Evolutionary conservation across 2,329 filamentous ascomycete genomes (phyloP).

Genomic region (Colletotrichum abscissum): DNA sequence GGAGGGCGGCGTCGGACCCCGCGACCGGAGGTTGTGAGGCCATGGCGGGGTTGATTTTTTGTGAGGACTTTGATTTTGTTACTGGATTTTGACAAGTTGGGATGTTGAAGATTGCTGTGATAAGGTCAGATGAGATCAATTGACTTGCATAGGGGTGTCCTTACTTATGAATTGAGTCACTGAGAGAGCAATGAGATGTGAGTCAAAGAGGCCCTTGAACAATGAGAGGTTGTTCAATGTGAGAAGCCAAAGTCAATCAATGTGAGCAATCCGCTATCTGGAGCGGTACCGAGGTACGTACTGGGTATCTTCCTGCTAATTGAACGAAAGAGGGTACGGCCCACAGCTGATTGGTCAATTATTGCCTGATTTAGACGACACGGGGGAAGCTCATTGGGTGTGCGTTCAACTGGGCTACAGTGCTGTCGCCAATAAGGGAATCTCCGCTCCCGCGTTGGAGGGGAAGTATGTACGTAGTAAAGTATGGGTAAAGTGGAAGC

Average conservation of each 20-base stretch:
- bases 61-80: background rate
- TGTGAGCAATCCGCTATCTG: constrained; percentile 10
- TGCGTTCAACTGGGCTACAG: too few species aligned
- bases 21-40: constrained; percentile 42
- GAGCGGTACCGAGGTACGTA: background rate
- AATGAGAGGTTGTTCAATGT: background rate
- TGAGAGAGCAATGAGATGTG: constrained; percentile 5
- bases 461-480: background rate
- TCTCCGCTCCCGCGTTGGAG: constrained; percentile 25
- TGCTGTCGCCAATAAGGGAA: constrained; percentile 27
- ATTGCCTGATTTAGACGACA: constrained; percentile 24
- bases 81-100: background rate
- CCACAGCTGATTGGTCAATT: constrained; percentile 31
- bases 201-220: constrained; percentile 15
- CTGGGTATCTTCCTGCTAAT: too few species aligned
- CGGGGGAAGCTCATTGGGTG: constrained; percentile 18
- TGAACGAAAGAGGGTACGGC: background rate
- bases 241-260: background rate
- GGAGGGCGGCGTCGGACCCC: constrained; percentile 44
- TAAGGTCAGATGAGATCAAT: background rate
- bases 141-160: background rate
- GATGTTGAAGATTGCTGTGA: background rate
- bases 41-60: constrained; percentile 40
- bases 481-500: background rate
- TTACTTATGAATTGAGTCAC: background rate